These are phyloP conservation scores for Ophiostoma ulmi DNA, from an alignment of 2,329 filamentous ascomycete species.

Conservation along the genomic window DNA sequence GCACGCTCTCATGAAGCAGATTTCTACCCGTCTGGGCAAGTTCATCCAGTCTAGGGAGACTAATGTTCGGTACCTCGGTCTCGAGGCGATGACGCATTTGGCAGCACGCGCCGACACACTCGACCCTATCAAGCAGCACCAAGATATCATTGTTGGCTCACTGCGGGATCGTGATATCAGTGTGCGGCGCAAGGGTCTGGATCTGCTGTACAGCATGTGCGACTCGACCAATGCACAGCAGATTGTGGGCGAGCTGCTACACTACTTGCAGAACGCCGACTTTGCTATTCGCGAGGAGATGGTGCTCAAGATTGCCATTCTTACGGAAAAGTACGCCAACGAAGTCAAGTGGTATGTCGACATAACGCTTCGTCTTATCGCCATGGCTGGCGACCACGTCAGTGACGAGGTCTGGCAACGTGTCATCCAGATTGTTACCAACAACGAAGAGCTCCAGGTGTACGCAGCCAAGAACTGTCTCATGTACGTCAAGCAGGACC, in stretches of 20 bases:
- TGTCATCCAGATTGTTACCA: slow-evolving; percentile 97
- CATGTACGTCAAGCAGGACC: slow-evolving; percentile 84
- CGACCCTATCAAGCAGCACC: slow-evolving; percentile 96
- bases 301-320: slow-evolving; percentile 96
- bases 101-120: slow-evolving; percentile 89
- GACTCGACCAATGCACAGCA: slow-evolving; percentile 89
- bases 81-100: slow-evolving; percentile 97
- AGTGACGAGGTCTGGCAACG: slow-evolving; percentile 99
- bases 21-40: slow-evolving; percentile 81
- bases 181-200: slow-evolving; percentile 89
- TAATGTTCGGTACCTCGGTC: slow-evolving; percentile 89
- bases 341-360: slow-evolving; percentile 99
- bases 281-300: slow-evolving; percentile 98
- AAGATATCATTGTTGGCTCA: slow-evolving; percentile 90
- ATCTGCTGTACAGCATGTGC: slow-evolving; percentile 99
- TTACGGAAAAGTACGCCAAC: slow-evolving; percentile 97
- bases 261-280: slow-evolving; percentile 92
- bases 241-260: slow-evolving; percentile 87
- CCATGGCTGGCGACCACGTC: slow-evolving; percentile 95
- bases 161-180: slow-evolving; percentile 95
- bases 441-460: slow-evolving; percentile 96
- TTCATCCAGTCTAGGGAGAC: slow-evolving; percentile 97
- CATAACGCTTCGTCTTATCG: slow-evolving; percentile 87
- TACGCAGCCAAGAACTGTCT: slow-evolving; percentile 93
- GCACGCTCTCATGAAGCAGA: slow-evolving; percentile 90